Base-by-base conservation (phyloP, 495 filamentous ascomycete genomes). In the Lophiostoma macrostomum region DNA sequence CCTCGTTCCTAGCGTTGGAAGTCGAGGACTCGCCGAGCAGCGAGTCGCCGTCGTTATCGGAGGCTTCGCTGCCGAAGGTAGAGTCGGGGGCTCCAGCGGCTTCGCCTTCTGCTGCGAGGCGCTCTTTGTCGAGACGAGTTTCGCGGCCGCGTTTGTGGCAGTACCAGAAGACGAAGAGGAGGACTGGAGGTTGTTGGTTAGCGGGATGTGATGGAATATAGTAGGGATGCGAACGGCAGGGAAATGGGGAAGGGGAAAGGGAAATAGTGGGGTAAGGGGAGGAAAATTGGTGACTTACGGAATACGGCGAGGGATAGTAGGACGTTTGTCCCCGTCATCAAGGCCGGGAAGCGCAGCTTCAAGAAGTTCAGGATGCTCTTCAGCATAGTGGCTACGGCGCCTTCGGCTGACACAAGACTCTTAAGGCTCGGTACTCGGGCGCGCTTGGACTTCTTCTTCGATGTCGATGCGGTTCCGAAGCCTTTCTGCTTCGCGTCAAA, bases 121-220 rank as follows among this genome's bases (percentile, higher is more conserved):
- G 18, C 35, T 91, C 88, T 53, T 74, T 79, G 62, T 88, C 88
- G 1, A 96, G 75, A 29, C 93, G 76, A 12, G 82, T 82, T 70
- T 98, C 93, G 13, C 80, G 80, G 29, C 93, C 93, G 12, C 93
- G 82, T 68, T 96, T 96, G 67, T 96, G 87, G 69, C 88, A 96
- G 67, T 98, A 98, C 91, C 91, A 98, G 53, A 97, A 80, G 41
- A 91, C 87, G 65, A 91, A 88, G 25, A 98, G 70, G 11, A 98
- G 74, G 52, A 96, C 87, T 90, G 56, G 46, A 20, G 37, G 12
- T n/a, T 39, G 50, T 65, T 60, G 59, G 19, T 38, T 11, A 27
- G 7, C 45, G 23, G 23, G 25, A 14, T 16, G 28, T n/a, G 18
- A 42, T 13, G 25, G n/a, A 35, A 30, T n/a, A n/a, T n/a, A n/a